Conservation (phyloP, 2,329 filamentous ascomycete genomes). For the Colletotrichum sp. region DNA sequence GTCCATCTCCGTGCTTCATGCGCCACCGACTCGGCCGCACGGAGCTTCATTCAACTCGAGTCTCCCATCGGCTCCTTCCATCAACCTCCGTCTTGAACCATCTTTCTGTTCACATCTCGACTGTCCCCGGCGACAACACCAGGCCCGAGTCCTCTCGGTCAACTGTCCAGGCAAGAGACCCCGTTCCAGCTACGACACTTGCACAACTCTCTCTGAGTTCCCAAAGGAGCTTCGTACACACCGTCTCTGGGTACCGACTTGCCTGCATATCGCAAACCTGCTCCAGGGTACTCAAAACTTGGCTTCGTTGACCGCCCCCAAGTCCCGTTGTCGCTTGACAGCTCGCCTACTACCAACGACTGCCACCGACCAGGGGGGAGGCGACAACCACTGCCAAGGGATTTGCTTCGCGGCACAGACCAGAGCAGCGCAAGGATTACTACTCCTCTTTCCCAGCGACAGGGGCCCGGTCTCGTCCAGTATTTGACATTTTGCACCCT, state of each 20-base stretch:
- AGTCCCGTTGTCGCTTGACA: conserved; percentile 5
- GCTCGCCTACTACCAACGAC: conserved; percentile 12
- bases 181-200: neutral
- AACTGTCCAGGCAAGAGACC: neutral
- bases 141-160: neutral
- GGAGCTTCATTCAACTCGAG: neutral
- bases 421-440: conserved; percentile 17
- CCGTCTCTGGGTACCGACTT: neutral
- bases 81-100: neutral
- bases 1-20: conserved; percentile 6
- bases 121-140: neutral
- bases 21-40: neutral
- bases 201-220: neutral
- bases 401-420: conserved; percentile 13
- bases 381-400: conserved; percentile 1
- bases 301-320: conserved; percentile 17
- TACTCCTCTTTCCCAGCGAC: neutral
- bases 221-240: neutral
- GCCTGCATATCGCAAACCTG: neutral
- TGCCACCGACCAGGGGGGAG: conserved; percentile 2
- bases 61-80: neutral
- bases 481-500: conserved; percentile 9
- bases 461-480: neutral
- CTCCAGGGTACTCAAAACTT: neutral
- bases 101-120: neutral